These are phyloP conservation scores for Balamuthia mandrillaris DNA, from an alignment of 208 protist species.

Conservation along the genomic window DNA sequence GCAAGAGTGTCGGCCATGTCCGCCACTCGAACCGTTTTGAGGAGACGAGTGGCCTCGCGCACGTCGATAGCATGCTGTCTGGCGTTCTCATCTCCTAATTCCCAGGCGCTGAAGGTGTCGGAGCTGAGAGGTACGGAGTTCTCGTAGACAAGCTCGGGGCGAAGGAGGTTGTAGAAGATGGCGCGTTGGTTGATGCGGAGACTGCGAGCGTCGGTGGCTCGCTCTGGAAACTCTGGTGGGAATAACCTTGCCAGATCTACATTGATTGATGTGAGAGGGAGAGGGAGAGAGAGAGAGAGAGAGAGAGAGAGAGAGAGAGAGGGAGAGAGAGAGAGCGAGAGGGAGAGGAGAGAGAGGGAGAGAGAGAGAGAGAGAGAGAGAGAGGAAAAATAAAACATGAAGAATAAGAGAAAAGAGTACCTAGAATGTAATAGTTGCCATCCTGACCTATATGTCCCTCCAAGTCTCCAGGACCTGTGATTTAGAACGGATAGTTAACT, in stretches of 20 bases:
- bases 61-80: constrained; percentile 6
- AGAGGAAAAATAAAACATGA: not conserved
- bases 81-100: not conserved
- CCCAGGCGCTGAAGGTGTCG: constrained; percentile 19
- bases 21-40: too few species aligned
- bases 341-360: too few species aligned
- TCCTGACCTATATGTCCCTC: constrained; percentile 28
- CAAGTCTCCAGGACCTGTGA: constrained; percentile 6
- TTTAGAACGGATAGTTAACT: not conserved
- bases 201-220: not conserved
- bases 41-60: too few species aligned
- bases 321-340: too few species aligned
- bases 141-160: constrained; percentile 25
- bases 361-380: too few species aligned
- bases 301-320: too few species aligned
- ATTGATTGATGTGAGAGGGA: too few species aligned
- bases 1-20: too few species aligned
- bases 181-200: not conserved
- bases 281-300: too few species aligned
- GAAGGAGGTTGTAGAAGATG: constrained; percentile 42
- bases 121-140: constrained; percentile 14
- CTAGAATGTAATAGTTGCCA: constrained; percentile 15
- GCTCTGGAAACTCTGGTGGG: not conserved
- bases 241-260: constrained; percentile 35
- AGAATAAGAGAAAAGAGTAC: not conserved